phyloP scores from a whole-genome alignment of 73 alveolate species.

The Uronychia setigera region DNA sequence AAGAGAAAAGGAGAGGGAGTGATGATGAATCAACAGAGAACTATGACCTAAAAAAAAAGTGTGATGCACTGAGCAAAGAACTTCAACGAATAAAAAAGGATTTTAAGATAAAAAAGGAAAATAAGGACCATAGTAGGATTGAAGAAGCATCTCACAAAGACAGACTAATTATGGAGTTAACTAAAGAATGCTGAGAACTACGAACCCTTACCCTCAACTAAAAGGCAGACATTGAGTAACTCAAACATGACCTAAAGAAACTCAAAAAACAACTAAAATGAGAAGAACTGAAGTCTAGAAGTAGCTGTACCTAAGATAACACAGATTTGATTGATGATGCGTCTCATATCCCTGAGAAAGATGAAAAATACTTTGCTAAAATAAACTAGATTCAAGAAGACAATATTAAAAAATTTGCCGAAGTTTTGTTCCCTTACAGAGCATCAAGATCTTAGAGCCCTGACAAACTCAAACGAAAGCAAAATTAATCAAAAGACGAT shows the following conservation, averaged over 20 bases:
- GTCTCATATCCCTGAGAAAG: neutral
- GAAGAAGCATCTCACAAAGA: neutral
- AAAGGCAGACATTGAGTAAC: neutral
- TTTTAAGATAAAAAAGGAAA: neutral
- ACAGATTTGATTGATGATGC: neutral
- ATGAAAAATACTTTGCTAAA: neutral
- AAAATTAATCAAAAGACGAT: too few species aligned
- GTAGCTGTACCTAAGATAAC: neutral
- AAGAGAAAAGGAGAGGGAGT: neutral
- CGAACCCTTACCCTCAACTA: neutral
- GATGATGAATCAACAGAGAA: neutral
- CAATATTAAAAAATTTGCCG: neutral
- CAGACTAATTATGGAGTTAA: neutral
- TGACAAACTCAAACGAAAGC: neutral
- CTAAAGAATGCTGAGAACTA: neutral
- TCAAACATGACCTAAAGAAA: neutral
- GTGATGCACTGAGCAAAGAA: neutral
- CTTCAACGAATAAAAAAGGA: neutral
- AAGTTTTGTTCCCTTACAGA: neutral
- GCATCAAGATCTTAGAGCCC: neutral
- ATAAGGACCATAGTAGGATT: too few species aligned
- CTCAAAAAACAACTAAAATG: neutral
- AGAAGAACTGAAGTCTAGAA: too few species aligned
- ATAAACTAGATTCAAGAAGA: neutral
- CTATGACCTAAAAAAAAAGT: neutral